Percentiles rank a stretch among this genome's conserved stretches.
These are phyloP conservation scores for Akanthomyces dipterigenus DNA, from an alignment of 2,329 filamentous ascomycete genomes.

Conservation along the genomic window DNA sequence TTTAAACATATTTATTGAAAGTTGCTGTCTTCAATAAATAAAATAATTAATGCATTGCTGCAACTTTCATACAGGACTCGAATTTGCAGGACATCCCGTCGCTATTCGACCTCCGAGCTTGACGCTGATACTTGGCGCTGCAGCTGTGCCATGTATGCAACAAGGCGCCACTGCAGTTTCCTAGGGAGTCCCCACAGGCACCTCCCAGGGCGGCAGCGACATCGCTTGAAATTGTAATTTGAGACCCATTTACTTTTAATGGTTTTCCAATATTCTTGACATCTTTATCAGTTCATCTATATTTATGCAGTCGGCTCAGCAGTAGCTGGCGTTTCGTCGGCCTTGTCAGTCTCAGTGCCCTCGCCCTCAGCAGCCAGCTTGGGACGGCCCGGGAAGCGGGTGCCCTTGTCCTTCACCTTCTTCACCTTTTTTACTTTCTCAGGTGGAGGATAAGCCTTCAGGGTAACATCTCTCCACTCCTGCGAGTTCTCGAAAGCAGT, in stretches of 20 bases:
- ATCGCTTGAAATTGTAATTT: neutral
- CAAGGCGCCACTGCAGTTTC: neutral
- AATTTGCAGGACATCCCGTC: too few relatives aligned
- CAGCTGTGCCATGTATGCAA: neutral
- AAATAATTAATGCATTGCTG: too few relatives aligned
- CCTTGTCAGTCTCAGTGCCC: neutral
- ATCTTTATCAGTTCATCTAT: neutral
- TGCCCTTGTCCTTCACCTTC: constrained; percentile 71
- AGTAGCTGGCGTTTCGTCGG: neutral
- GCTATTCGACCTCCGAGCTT: too few relatives aligned
- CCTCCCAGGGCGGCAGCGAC: neutral
- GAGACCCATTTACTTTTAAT: neutral
- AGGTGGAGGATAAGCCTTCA: constrained; percentile 72
- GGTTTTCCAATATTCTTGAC: neutral
- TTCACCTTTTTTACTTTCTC: constrained; percentile 67
- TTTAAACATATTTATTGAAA: neutral
- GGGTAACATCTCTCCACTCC: constrained; percentile 67
- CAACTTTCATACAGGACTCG: too few relatives aligned
- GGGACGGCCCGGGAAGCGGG: constrained; percentile 47
- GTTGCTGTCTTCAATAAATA: too few relatives aligned
- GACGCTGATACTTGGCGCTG: neutral
- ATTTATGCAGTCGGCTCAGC: neutral
- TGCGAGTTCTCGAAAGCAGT: constrained; percentile 60
- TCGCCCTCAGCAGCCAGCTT: constrained; percentile 5
- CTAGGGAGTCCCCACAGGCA: neutral